Base-by-base conservation (phyloP, 148 eudicot genomes). In the Diospyros lotus region DNA sequence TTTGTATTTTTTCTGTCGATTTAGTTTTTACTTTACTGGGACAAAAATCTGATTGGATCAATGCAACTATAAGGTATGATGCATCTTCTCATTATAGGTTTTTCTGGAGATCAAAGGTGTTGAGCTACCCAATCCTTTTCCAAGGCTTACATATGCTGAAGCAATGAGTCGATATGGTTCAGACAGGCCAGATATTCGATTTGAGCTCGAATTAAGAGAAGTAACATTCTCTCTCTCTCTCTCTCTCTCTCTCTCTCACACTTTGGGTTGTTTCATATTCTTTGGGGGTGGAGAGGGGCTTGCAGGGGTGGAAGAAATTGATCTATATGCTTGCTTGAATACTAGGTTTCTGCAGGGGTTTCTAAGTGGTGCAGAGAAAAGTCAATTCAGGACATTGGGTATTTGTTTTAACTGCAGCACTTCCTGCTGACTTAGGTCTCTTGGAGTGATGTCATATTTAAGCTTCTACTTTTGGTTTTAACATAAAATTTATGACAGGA, bases 101-200 rank as follows among this genome's bases (percentile, higher is more conserved):
- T 95, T 95, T 83, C 83, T 85, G 79, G 96, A 95, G 87, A 87
- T 95, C 50, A 91, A 89, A 83, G 98, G 94, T 77, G 76, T 95
- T 74, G 86, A 92, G 80, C 83, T 95, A 65, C 96, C 98, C 28
- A 80, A 88, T 59, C 98, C 98, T 75, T 95, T 95, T 76, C 98
- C 93, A 13, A 90, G 96, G 88, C 91, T 95, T 66, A 92, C 97
- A 42, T 95, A 92, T 86, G 91, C 91, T 51, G 97, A 95, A 87
- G 96, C 94, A 60, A 92, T 92, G 96, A 82, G 79, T 76, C 87
- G 93, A 77, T 95, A 85, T 88, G 98, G 98, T 83, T 90, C 98
- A 74, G 98, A 95, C 86, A 89, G 86, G 78, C 98, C 97, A 64
- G 98, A 95, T 86, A 79, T 82, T 69, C 98, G 98, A 68, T 95